Evolutionary conservation across 2,329 filamentous ascomycete species (phyloP).

Genomic region (Corinectria fuckeliana): DNA sequence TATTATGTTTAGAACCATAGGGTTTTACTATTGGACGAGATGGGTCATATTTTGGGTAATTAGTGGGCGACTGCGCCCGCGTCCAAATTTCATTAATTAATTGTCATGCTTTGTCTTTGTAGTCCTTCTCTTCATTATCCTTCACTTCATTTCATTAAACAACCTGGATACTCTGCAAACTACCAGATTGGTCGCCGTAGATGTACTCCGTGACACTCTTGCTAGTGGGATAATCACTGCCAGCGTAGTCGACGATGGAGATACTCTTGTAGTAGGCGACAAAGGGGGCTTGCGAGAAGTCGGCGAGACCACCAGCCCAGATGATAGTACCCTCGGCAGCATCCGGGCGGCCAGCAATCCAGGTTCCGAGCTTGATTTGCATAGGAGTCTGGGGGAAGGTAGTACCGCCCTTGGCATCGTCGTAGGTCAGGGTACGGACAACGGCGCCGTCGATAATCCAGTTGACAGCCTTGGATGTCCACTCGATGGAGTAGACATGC

Average conservation of each 20-base stretch:
- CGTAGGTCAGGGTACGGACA: conserved; percentile 66
- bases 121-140: not conserved
- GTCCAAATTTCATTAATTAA: not conserved
- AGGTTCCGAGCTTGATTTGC: conserved; percentile 72
- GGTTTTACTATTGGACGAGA: too few relatives aligned
- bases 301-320: conserved; percentile 67
- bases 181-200: conserved; percentile 57
- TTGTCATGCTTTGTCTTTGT: not conserved
- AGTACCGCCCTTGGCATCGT: conserved; percentile 62
- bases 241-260: conserved; percentile 60
- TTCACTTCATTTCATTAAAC: not conserved
- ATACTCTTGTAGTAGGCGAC: conserved; percentile 63
- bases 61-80: too few relatives aligned
- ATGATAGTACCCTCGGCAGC: conserved; percentile 74
- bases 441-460: conserved; percentile 69
- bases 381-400: conserved; percentile 77
- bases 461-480: conserved; percentile 66
- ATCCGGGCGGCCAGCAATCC: conserved; percentile 63
- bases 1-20: too few relatives aligned
- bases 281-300: conserved; percentile 60
- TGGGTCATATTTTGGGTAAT: too few relatives aligned
- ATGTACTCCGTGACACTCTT: conserved; percentile 57
- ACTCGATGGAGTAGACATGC: conserved; percentile 74
- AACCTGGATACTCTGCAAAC: conserved; percentile 59
- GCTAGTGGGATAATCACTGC: conserved; percentile 48